A percentile compares a stretch with the other conserved stretches of the same genome.
Evolutionary conservation across 2,329 filamentous ascomycete genomes (phyloP).

Genomic region (Neofusicoccum laricinum): DNA sequence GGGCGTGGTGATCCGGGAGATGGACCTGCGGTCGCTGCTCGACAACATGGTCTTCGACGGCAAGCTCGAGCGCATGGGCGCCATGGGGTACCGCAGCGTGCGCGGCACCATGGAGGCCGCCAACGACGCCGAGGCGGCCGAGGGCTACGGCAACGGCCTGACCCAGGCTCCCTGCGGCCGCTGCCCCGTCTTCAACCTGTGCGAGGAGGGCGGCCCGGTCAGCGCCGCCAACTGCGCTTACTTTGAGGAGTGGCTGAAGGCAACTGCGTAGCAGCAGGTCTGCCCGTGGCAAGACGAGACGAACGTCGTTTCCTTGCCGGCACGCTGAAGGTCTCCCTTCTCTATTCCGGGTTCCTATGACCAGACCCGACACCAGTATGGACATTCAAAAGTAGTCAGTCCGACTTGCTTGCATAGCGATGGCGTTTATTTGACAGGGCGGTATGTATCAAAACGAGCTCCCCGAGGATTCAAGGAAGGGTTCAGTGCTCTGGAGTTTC

Average conservation of each 20-base stretch:
- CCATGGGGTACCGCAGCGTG: slow-evolving; percentile 49
- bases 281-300: not conserved
- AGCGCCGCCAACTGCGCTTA: slow-evolving; percentile 89
- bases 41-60: slow-evolving; percentile 89
- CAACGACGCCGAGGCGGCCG: slow-evolving; percentile 34
- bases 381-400: not conserved
- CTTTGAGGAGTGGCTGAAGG: slow-evolving; percentile 74
- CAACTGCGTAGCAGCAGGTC: not conserved
- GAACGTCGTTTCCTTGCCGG: too few species aligned
- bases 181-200: slow-evolving; percentile 91
- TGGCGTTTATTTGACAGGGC: slow-evolving; percentile 8
- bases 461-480: not conserved
- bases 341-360: not conserved
- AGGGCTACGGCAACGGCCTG: slow-evolving; percentile 64
- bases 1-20: slow-evolving; percentile 55
- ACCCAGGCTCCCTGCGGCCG: slow-evolving; percentile 87
- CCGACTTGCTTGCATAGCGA: slow-evolving; percentile 16
- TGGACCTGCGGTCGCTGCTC: slow-evolving; percentile 79
- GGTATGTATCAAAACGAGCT: not conserved
- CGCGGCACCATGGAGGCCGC: slow-evolving; percentile 27
- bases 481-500: not conserved
- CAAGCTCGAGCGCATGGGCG: slow-evolving; percentile 64
- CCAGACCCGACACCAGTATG: not conserved
- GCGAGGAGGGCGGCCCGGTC: slow-evolving; percentile 85
- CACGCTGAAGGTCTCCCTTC: not conserved